Conservation (phyloP, 768 basidiomycete species). For the Mycena sanguinolenta region DNA sequence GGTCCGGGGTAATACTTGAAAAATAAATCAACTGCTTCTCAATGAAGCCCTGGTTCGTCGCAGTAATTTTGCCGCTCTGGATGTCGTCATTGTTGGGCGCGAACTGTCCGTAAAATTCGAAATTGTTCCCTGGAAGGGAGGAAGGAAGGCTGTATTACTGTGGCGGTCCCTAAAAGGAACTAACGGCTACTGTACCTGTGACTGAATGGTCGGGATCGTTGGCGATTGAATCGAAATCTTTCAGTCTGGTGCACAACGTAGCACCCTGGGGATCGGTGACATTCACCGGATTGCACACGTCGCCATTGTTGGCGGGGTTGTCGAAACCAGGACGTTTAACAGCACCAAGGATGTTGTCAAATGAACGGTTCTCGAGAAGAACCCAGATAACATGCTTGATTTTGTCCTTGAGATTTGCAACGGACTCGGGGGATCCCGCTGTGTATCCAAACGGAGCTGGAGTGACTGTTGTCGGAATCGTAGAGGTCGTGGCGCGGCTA, state of each 20-base stretch:
- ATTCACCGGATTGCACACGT: slow-evolving; percentile 43
- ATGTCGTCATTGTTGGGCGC: slow-evolving; percentile 37
- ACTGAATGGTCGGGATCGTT: slow-evolving; percentile 44
- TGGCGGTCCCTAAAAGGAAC: no score
- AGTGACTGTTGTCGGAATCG: neutral
- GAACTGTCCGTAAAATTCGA: slow-evolving; percentile 43
- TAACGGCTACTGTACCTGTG: no score
- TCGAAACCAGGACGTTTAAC: slow-evolving; percentile 38
- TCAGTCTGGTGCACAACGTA: slow-evolving; percentile 38
- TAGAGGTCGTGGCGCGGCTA: neutral
- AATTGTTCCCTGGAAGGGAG: no score
- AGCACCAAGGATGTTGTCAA: slow-evolving; percentile 48
- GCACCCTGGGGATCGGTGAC: slow-evolving; percentile 35
- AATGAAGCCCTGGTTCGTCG: slow-evolving; percentile 8
- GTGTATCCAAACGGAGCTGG: slow-evolving; percentile 37
- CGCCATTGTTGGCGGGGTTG: slow-evolving; percentile 38
- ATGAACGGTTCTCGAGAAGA: slow-evolving; percentile 46
- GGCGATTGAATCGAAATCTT: slow-evolving; percentile 37
- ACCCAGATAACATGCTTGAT: slow-evolving; percentile 45
- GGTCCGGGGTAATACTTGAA: slow-evolving; percentile 30
- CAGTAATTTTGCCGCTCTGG: slow-evolving; percentile 24
- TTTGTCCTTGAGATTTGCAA: slow-evolving; percentile 38
- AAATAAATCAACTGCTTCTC: slow-evolving; percentile 1
- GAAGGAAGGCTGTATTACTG: no score
- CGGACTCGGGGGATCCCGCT: slow-evolving; percentile 35